Percentiles rank a stretch among this genome's conserved stretches.
Evolutionary conservation across 768 basidiomycete species (phyloP).

Genomic region (Russula vinacea): DNA sequence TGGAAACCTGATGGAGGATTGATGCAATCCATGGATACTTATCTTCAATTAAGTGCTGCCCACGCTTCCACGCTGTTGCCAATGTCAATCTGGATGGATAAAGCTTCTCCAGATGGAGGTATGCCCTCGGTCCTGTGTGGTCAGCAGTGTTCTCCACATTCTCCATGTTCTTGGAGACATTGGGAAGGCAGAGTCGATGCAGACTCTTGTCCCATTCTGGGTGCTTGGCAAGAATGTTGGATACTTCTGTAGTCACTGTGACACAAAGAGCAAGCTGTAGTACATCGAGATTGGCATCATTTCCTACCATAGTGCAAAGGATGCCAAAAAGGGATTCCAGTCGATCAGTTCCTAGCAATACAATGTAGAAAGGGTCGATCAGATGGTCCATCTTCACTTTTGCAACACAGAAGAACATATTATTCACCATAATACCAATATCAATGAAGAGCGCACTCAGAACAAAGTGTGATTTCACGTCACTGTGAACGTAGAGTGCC

Average conservation of each 20-base stretch:
- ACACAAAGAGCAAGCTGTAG: slow-evolving; percentile 11
- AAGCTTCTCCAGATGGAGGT: neutral
- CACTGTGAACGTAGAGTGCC: slow-evolving; percentile 19
- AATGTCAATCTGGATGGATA: neutral
- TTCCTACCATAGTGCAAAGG: slow-evolving; percentile 8
- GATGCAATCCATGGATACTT: neutral
- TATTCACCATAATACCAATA: slow-evolving; percentile 39
- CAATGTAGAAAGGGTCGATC: slow-evolving; percentile 26
- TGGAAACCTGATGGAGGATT: neutral
- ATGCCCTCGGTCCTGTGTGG: neutral
- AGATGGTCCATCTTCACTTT: slow-evolving; percentile 31
- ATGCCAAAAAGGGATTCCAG: slow-evolving; percentile 28
- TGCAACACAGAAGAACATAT: neutral
- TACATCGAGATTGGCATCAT: neutral
- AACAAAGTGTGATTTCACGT: slow-evolving; percentile 31
- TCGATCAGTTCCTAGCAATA: slow-evolving; percentile 32
- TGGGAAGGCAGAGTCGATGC: neutral
- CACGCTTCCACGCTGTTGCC: neutral
- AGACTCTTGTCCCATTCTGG: neutral
- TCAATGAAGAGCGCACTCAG: slow-evolving; percentile 35
- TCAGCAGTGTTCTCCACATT: neutral
- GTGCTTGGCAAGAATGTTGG: neutral
- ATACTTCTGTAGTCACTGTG: neutral
- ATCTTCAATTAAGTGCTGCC: neutral
- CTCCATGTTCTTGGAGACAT: neutral